Evolutionary conservation across 257 asterid genomes (phyloP).

Genomic region (Thymus mandschuricus): DNA sequence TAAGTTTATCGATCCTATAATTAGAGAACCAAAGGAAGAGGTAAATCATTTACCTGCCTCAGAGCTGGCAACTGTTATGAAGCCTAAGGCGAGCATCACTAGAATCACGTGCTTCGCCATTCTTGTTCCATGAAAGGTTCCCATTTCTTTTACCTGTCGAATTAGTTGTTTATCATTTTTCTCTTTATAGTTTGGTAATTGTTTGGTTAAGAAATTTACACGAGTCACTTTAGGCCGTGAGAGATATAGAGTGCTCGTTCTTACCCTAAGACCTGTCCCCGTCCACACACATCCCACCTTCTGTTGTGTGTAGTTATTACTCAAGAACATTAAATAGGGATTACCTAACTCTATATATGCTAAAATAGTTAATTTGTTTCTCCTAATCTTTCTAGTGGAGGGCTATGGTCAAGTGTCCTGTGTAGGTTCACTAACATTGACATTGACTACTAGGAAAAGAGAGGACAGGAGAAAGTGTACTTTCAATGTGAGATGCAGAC

Average conservation of each 20-base stretch:
- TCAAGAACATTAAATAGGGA: not conserved
- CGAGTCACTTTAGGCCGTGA: slow-evolving; percentile 17
- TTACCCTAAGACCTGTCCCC: not conserved
- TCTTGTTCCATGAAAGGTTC: slow-evolving; percentile 16
- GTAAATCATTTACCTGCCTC: slow-evolving; percentile 36
- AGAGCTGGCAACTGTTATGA: slow-evolving; percentile 29
- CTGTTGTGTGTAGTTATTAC: not conserved
- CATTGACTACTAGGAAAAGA: slow-evolving; percentile 15
- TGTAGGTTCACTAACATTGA: slow-evolving; percentile 6
- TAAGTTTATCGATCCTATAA: not conserved
- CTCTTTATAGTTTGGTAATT: not conserved
- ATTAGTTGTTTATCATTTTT: not conserved
- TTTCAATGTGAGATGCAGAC: not conserved
- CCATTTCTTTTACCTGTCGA: slow-evolving; percentile 40
- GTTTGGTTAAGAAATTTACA: not conserved
- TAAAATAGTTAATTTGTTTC: slow-evolving; percentile 14
- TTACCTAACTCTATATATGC: slow-evolving; percentile 6
- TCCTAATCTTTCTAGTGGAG: slow-evolving; percentile 1
- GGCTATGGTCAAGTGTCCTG: not conserved
- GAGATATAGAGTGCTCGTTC: slow-evolving; percentile 19
- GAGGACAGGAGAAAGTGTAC: not conserved
- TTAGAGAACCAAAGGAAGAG: not conserved
- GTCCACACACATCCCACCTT: slow-evolving; percentile 9
- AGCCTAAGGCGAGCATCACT: slow-evolving; percentile 34
- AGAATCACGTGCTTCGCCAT: slow-evolving; percentile 33